Conservation (phyloP, 2,329 filamentous ascomycete genomes). For the Colletotrichum sidae region DNA sequence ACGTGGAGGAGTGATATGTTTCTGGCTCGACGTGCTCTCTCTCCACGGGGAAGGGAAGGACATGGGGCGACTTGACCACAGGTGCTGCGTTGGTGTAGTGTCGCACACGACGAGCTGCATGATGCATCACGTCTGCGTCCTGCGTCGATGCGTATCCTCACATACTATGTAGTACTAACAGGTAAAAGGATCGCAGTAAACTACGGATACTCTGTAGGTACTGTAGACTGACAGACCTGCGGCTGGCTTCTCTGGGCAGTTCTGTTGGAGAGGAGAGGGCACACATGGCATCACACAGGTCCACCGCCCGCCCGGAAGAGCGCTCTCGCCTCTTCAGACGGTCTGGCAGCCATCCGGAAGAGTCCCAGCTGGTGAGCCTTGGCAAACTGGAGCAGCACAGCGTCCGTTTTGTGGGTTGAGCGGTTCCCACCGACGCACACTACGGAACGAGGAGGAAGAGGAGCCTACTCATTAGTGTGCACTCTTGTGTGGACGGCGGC, state of each 20-base stretch:
- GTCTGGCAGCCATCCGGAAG: conserved; percentile 2
- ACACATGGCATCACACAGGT: too few relatives aligned
- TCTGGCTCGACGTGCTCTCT: neutral
- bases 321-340: neutral
- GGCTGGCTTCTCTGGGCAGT: neutral
- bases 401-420: conserved; percentile 17
- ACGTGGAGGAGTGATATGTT: neutral
- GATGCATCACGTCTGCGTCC: conserved; percentile 16
- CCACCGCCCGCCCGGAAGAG: too few relatives aligned
- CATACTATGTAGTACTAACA: neutral
- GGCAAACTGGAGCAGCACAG: conserved; percentile 15
- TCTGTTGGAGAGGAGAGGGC: too few relatives aligned
- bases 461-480: neutral
- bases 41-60: too few relatives aligned
- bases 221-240: neutral
- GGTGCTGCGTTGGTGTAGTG: neutral
- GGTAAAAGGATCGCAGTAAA: too few relatives aligned
- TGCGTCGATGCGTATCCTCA: conserved; percentile 1
- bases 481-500: neutral
- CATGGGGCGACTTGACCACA: too few relatives aligned
- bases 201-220: too few relatives aligned
- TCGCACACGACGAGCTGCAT: conserved; percentile 19
- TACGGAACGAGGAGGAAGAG: conserved; percentile 18
- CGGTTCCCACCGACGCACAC: conserved; percentile 17
- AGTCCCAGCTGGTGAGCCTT: conserved; percentile 1